Evolutionary conservation across 768 basidiomycete species (phyloP).

Genomic region (Gymnopilus dilepis): DNA sequence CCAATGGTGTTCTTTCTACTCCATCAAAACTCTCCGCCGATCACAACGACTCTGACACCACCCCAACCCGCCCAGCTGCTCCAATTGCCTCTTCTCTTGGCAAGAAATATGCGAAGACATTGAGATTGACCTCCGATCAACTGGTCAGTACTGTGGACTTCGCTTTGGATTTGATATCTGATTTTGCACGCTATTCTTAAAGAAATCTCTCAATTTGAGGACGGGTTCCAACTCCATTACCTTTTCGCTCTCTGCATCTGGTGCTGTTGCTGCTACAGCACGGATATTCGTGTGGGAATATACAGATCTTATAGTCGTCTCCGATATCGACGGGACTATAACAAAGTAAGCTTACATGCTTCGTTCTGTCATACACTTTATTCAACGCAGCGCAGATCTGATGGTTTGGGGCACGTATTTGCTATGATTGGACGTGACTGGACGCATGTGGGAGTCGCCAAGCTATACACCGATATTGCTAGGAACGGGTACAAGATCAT

Average conservation of each 20-base stretch:
- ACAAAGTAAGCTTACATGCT: slow-evolving; percentile 71
- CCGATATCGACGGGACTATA: slow-evolving; percentile 98
- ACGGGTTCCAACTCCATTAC: slow-evolving; percentile 91
- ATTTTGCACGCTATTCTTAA: slow-evolving; percentile 5
- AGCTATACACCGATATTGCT: slow-evolving; percentile 93
- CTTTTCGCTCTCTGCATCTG: slow-evolving; percentile 88
- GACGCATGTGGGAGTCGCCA: slow-evolving; percentile 97
- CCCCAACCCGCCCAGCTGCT: slow-evolving; percentile 16
- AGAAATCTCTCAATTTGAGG: slow-evolving; percentile 88
- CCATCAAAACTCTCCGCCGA: slow-evolving; percentile 42
- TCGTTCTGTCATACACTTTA: not conserved
- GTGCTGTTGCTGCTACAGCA: slow-evolving; percentile 84
- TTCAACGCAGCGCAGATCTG: slow-evolving; percentile 62
- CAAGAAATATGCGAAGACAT: slow-evolving; percentile 85
- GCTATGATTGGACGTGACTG: slow-evolving; percentile 98
- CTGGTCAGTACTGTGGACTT: slow-evolving; percentile 56
- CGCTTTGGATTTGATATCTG: not conserved
- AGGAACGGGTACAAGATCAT: slow-evolving; percentile 98
- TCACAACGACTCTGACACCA: slow-evolving; percentile 15
- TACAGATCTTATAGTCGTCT: slow-evolving; percentile 89
- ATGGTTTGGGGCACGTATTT: slow-evolving; percentile 95
- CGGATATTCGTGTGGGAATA: slow-evolving; percentile 96
- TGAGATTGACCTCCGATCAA: slow-evolving; percentile 93
- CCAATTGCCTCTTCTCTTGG: slow-evolving; percentile 14
- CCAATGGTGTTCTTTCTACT: slow-evolving; percentile 18